Percentiles rank a stretch among this genome's conserved stretches.
These are phyloP conservation scores for Naegleria lovaniensis DNA, from an alignment of 208 protist genomes.

Conservation along the genomic window DNA sequence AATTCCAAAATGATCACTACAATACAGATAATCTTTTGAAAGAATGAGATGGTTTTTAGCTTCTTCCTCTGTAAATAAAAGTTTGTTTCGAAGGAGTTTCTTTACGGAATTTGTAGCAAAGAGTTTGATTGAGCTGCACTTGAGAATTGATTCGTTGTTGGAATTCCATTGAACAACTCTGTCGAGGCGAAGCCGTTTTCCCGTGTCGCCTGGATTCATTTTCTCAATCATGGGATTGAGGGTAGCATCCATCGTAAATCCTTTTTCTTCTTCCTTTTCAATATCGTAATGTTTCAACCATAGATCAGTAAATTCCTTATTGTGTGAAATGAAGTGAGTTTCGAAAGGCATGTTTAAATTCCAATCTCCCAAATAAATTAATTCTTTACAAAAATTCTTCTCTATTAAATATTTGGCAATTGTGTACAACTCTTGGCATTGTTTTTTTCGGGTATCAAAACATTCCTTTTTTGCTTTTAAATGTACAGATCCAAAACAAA, in stretches of 20 bases:
- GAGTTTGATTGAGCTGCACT: background rate
- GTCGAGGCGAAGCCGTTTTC: background rate
- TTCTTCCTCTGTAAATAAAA: background rate
- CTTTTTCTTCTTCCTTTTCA: background rate
- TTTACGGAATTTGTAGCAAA: background rate
- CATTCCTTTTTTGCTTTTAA: background rate
- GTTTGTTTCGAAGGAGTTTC: background rate
- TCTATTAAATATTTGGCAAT: background rate
- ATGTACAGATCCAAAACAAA: background rate
- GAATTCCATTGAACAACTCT: background rate
- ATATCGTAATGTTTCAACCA: background rate
- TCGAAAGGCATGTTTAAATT: conserved; percentile 3
- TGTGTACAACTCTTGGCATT: background rate
- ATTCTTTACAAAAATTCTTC: background rate
- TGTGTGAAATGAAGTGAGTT: background rate
- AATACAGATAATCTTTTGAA: background rate
- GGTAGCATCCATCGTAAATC: background rate
- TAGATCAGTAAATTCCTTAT: background rate
- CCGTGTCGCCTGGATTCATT: background rate
- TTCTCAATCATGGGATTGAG: background rate
- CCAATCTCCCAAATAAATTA: background rate
- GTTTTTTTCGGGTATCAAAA: background rate
- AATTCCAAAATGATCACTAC: background rate
- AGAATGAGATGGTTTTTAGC: background rate
- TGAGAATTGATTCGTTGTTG: background rate